Conservation (phyloP, 345 rosid genomes). For the Sonneratia caseolaris region DNA sequence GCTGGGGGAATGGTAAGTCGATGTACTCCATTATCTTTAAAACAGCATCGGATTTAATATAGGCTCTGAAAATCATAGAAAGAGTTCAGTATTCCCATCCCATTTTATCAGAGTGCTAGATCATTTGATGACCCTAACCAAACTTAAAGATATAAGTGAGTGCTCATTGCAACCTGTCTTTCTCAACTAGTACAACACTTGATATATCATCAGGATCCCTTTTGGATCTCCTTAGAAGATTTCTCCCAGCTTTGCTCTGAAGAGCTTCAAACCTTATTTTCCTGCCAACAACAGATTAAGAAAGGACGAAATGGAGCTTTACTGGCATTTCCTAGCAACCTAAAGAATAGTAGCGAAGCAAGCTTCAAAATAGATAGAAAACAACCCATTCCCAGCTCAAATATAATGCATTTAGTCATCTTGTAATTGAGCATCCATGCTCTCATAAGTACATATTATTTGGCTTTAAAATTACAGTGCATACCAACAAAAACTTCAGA, state of each 20-base stretch:
- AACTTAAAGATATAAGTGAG: not conserved
- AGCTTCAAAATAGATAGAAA: not conserved
- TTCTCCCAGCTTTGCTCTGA: conserved; percentile 76
- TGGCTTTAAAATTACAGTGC: not conserved
- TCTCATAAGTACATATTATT: not conserved
- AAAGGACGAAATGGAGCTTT: not conserved
- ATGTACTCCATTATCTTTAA: conserved; percentile 79
- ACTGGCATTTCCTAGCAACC: not conserved
- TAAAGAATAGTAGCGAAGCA: not conserved
- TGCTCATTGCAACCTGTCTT: conserved; percentile 40
- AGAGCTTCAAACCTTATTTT: conserved; percentile 80
- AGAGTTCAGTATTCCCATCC: not conserved
- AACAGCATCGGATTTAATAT: conserved; percentile 80
- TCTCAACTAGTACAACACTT: conserved; percentile 75
- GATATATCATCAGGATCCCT: conserved; percentile 97
- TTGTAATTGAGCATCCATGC: not conserved
- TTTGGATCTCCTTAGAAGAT: conserved; percentile 65
- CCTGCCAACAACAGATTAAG: conserved; percentile 22
- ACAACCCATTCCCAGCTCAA: not conserved
- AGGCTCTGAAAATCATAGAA: conserved; percentile 43
- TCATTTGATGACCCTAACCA: not conserved
- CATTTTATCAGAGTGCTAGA: not conserved
- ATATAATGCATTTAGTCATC: not conserved
- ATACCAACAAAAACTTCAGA: not conserved
- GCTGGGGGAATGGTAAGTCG: conserved; percentile 76